A percentile compares a stretch with the other conserved stretches of the same genome.
phyloP scores from a whole-genome alignment of 257 asterid species.

The Euphrasia confusa region DNA sequence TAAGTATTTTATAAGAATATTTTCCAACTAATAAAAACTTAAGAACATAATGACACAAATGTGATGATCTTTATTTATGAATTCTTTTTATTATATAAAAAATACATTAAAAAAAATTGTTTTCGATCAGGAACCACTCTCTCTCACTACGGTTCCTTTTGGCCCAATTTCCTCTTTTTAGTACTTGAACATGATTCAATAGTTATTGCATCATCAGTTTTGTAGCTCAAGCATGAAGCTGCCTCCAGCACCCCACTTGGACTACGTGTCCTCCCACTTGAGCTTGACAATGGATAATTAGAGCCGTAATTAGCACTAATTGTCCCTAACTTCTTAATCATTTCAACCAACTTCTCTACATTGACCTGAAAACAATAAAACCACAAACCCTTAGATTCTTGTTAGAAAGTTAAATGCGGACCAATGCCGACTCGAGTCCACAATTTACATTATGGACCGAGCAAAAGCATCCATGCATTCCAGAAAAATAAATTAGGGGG shows the following conservation, averaged over 20 bases:
- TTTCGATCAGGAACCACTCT: neutral
- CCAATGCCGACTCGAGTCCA: neutral
- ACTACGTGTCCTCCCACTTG: conserved; percentile 37
- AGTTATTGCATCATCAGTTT: conserved; percentile 42
- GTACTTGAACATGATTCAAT: conserved; percentile 51
- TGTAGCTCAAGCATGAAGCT: conserved; percentile 47
- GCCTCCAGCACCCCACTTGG: conserved; percentile 70
- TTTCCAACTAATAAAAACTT: too few relatives aligned
- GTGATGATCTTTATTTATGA: too few relatives aligned
- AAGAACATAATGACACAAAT: too few relatives aligned
- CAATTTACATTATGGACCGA: too few relatives aligned
- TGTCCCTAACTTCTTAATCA: conserved; percentile 42
- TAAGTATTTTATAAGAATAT: too few relatives aligned
- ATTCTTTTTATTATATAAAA: too few relatives aligned
- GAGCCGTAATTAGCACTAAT: neutral
- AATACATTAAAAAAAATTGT: too few relatives aligned
- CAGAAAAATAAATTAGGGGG: too few relatives aligned
- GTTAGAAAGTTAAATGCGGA: neutral
- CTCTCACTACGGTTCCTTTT: conserved; percentile 18
- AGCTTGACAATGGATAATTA: neutral
- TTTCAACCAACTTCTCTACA: conserved; percentile 47
- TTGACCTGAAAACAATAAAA: conserved; percentile 38
- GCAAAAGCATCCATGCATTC: too few relatives aligned
- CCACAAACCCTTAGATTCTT: neutral
- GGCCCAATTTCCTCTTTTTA: conserved; percentile 59